Evolutionary conservation across 495 filamentous ascomycete genomes (phyloP).

Genomic region (Trichoderma parareesei): DNA sequence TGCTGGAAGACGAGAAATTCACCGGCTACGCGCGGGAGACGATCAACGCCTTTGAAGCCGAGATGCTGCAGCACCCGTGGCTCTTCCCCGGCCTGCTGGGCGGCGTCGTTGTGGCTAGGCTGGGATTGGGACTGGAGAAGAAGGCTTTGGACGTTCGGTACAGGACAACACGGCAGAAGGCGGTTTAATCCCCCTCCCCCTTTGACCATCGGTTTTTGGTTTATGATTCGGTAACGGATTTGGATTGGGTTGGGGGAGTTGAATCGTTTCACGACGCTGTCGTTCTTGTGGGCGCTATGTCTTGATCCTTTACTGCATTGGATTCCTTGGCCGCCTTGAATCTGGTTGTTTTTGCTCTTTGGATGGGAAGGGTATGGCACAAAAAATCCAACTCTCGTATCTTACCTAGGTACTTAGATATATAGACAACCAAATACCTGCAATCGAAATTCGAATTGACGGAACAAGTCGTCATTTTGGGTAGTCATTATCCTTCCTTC

Average conservation of each 20-base stretch:
- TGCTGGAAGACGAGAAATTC: constrained; percentile 62
- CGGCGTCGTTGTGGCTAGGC: constrained; percentile 56
- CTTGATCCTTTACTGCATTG: background rate
- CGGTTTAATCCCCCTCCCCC: constrained; percentile 12
- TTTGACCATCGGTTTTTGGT: background rate
- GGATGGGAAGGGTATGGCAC: too few species aligned
- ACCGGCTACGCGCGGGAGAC: constrained; percentile 61
- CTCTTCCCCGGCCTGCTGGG: constrained; percentile 74
- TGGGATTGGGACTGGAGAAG: constrained; percentile 24
- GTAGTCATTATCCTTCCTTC: constrained; percentile 17
- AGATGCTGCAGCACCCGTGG: constrained; percentile 87
- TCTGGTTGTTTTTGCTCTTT: too few species aligned
- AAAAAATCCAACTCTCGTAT: too few species aligned
- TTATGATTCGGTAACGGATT: background rate
- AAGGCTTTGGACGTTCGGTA: constrained; percentile 4
- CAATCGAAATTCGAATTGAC: background rate
- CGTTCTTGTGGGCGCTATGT: background rate
- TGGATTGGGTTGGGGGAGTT: background rate
- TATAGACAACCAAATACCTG: background rate
- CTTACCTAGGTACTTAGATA: too few species aligned
- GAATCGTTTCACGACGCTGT: too few species aligned
- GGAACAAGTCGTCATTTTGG: background rate
- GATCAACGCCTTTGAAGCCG: constrained; percentile 74
- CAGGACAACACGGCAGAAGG: background rate
- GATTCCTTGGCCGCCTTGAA: background rate